Conservation (phyloP, 2,329 filamentous ascomycete species). For the Aspergillus jensenii region DNA sequence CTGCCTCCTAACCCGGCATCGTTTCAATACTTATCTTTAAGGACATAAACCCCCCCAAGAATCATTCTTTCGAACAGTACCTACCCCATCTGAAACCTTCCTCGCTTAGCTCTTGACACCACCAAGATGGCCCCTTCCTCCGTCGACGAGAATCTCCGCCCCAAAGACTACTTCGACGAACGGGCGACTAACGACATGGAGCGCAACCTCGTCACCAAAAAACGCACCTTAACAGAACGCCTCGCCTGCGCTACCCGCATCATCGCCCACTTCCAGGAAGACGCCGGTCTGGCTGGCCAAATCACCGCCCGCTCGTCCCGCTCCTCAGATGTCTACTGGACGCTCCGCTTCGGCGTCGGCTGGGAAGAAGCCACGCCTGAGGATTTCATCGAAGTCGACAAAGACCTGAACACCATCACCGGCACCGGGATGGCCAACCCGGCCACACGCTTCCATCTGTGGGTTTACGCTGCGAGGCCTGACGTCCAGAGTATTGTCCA, state of each 20-base stretch:
- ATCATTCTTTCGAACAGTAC: background rate
- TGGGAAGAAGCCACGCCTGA: background rate
- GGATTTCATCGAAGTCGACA: background rate
- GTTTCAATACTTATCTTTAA: too few species aligned
- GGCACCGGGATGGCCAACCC: background rate
- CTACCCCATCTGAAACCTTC: background rate
- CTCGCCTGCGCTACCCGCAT: background rate
- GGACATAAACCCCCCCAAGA: too few species aligned
- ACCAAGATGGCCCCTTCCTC: background rate
- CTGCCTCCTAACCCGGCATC: too few species aligned
- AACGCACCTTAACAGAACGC: background rate
- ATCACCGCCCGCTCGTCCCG: background rate
- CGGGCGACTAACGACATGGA: background rate
- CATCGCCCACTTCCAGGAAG: background rate
- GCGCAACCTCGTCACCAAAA: background rate
- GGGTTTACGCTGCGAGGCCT: background rate
- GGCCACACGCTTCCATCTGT: background rate
- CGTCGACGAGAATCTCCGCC: background rate
- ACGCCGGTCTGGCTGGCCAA: background rate
- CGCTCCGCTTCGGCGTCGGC: background rate
- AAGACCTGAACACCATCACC: background rate
- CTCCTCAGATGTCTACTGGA: background rate
- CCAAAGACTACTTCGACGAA: background rate
- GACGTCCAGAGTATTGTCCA: background rate
- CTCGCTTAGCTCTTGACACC: background rate